Evolutionary conservation across 192 early-diverging fungal genomes (phyloP), one percentile per base, ranked within the genome.

Genomic region (Rhizoclosmatium sp.): DNA sequence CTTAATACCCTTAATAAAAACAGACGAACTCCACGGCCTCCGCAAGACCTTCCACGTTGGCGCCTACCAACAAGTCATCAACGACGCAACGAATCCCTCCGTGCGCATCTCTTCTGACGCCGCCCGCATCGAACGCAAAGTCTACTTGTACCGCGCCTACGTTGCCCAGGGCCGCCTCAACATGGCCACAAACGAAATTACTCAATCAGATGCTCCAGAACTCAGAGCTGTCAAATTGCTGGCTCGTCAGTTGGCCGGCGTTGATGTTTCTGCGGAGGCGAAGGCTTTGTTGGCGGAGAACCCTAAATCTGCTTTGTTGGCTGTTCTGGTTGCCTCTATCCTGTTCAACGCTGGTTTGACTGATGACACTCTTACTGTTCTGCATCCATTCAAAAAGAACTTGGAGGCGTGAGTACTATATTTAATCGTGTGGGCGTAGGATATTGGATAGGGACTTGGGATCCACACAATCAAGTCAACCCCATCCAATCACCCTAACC

Each of bases 61-160:
- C 47, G 88, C 91, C 62, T 94, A 89, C 86, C 88, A 94, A 79
- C 86, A 92, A 48, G 78, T 73, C 9, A 91, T 97, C 72, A 89
- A 89, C 81, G 90, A 92, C 81, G 82, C 82, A 70, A 65, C 83
- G 85, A 83, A 67, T 83, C 78, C 69, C 65, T 47, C 69, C 75
- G 83, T 9, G 72, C 87, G 59, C 14, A 49, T 49, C n/a, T 44
- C 81, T 2, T 78, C 73, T 40, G 31, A 44, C 51, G 80, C 69
- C 9, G 51, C 71, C 65, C 41, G 69, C 4, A 12, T 4, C 69
- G 91, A 94, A 71, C 88, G 89, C 45, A 84, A 92, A 79, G 85
- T 89, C 4, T 90, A 93, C 14, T 87, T 95, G 59, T 92, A 93
- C 82, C 93, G 96, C 39, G 89, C 97, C 4, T 91, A 94, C 74